Conservation (phyloP, 306 rosid genomes). For the Fagus crenata region DNA sequence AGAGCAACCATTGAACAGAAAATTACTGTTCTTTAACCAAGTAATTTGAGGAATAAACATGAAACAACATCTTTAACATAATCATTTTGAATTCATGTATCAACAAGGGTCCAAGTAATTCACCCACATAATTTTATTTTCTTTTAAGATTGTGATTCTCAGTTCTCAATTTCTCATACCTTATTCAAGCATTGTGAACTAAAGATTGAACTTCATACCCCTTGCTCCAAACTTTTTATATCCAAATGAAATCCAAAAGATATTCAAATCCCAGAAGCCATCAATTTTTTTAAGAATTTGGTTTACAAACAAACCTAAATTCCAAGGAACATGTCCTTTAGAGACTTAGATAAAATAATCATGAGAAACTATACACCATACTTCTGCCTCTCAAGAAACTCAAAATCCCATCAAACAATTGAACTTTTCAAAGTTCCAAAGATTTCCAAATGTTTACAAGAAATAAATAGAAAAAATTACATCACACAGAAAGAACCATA, state of each 20-base stretch:
- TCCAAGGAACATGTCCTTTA: not conserved
- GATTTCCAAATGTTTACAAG: not conserved
- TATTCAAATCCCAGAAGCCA: constrained; percentile 11
- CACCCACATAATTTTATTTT: not conserved
- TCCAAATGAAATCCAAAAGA: constrained; percentile 7
- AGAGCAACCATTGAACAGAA: constrained; percentile 12
- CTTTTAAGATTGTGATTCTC: not conserved
- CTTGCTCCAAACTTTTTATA: not conserved
- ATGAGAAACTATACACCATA: not conserved
- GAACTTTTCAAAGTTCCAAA: not conserved
- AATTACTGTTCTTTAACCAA: not conserved
- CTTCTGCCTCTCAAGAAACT: not conserved
- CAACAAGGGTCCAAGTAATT: constrained; percentile 1
- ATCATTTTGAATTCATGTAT: not conserved
- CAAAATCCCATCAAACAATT: not conserved
- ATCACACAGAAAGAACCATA: not conserved
- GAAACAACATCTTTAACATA: not conserved
- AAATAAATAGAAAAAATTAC: not conserved
- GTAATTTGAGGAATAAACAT: not conserved
- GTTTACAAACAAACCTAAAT: not conserved
- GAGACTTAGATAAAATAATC: not conserved
- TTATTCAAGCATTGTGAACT: constrained; percentile 1
- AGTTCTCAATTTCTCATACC: not conserved
- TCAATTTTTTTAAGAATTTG: not conserved
- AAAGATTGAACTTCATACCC: not conserved